A percentile compares a stretch with the other conserved stretches of the same genome.
Conservation (phyloP, 2,329 filamentous ascomycete species). For the Mollisia scopiformis region DNA sequence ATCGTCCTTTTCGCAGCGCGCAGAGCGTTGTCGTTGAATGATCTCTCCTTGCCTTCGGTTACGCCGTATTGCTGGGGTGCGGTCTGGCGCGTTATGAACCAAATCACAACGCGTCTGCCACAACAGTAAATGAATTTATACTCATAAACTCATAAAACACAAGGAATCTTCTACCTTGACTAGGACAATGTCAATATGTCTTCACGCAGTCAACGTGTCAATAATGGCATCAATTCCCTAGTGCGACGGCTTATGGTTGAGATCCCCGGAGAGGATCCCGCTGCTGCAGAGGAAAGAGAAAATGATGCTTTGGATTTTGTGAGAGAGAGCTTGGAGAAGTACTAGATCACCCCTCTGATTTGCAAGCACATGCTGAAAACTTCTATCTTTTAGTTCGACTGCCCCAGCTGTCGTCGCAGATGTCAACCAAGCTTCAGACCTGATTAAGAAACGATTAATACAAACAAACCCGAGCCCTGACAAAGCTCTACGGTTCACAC, state of each 20-base stretch:
- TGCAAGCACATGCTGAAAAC: conserved; percentile 15
- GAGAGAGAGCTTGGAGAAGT: conserved; percentile 46
- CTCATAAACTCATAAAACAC: neutral
- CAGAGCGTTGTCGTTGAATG: conserved; percentile 23
- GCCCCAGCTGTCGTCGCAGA: conserved; percentile 42
- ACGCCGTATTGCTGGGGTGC: no score
- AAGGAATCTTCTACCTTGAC: neutral
- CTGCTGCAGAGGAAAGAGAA: conserved; percentile 69
- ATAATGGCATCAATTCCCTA: conserved; percentile 78
- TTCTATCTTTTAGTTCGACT: conserved; percentile 25
- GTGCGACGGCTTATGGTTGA: conserved; percentile 74
- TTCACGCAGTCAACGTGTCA: conserved; percentile 62
- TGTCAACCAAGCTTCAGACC: conserved; percentile 88
- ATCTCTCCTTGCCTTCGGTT: neutral
- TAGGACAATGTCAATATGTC: conserved; percentile 38
- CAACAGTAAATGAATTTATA: neutral
- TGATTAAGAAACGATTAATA: conserved; percentile 88
- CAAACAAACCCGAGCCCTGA: conserved; percentile 73
- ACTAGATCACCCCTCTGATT: neutral
- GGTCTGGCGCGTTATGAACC: no score
- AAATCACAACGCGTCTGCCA: neutral
- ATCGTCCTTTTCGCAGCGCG: conserved; percentile 14
- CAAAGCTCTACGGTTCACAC: conserved; percentile 82
- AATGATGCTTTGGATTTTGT: conserved; percentile 60
- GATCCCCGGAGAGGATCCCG: conserved; percentile 67